Base-by-base conservation (phyloP, 2,329 filamentous ascomycete species). In the Sarocladium strictum region DNA sequence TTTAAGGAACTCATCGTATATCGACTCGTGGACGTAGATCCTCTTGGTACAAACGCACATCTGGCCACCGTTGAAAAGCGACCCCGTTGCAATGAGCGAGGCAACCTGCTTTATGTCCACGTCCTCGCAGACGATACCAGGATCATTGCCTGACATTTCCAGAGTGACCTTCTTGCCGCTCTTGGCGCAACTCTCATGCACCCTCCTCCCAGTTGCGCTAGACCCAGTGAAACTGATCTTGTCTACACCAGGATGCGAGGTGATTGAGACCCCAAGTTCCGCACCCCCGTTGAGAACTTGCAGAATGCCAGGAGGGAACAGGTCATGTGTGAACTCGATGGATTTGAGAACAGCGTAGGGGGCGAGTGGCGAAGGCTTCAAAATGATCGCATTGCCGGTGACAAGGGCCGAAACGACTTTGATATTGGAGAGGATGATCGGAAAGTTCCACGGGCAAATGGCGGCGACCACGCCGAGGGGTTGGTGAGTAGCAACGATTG, bases 151-250 rank as follows among this genome's bases (percentile, higher is more conserved):
- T 32, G 43, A 49, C 43, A 49, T 49, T 24, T 49, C 43, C 4
- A 49, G 26, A 27, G 43, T 49, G 43, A 49, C 10, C 26, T 32
- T 49, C 26, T 49, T 49, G 24, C 43, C 43, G 19, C 10, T 49
- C 43, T 17, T 49, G 7, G 43, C 43, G 19, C 43, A 49, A 24
- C 23, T 32, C 43, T 49, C 43, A 29, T 19, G 43, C 43, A 49
- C 43, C 24, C 29, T 32, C 43, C 29, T 11, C 10, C 70, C 43
- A 7, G 43, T 49, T 12, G 29, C 43, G 1, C 85, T 89, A n/a
- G 79, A 84, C 43, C 86, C 86, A 0, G 86, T 90, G 60, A 90
- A 90, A 0, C 86, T 84, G 55, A 89, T 75, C 71, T 89, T 89
- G 63, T 87, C 83, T 19, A 90, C 77, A 40, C 76, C 75, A 10